Conservation (phyloP, 2,329 filamentous ascomycete genomes). For the Magnaporthiopsis incrustans region DNA sequence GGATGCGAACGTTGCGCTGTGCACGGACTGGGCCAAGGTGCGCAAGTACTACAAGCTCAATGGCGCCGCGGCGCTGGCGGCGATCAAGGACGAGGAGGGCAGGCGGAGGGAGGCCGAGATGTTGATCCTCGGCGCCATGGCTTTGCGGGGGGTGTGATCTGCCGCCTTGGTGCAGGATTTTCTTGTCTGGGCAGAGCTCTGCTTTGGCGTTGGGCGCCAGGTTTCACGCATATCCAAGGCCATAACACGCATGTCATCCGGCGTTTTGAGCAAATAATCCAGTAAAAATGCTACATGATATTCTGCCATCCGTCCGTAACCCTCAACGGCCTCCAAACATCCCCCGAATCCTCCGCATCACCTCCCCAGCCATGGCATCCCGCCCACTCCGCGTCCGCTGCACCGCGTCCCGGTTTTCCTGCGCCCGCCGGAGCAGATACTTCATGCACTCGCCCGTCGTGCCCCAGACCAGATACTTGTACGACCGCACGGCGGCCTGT, state of each 20-base stretch:
- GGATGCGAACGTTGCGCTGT: constrained; percentile 50
- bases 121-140: constrained; percentile 68
- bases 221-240: no score
- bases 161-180: no score
- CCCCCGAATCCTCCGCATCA: constrained; percentile 45
- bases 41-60: constrained; percentile 84
- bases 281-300: no score
- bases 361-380: constrained; percentile 54
- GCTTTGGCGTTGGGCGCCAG: no score
- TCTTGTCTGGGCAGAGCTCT: no score
- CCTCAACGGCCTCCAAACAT: constrained; percentile 25
- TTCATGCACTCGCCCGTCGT: constrained; percentile 76
- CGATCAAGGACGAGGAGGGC: constrained; percentile 28
- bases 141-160: constrained; percentile 53
- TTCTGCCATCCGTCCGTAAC: no score
- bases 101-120: constrained; percentile 53
- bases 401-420: constrained; percentile 69
- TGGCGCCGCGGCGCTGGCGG: constrained; percentile 41
- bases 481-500: constrained; percentile 32
- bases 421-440: constrained; percentile 63
- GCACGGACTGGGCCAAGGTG: constrained; percentile 61
- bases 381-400: constrained; percentile 53
- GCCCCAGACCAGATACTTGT: constrained; percentile 65
- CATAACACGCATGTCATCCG: no score
- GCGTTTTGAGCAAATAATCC: no score